Conservation (phyloP, 2,329 filamentous ascomycete species). For the Sclerotinia glacialis region DNA sequence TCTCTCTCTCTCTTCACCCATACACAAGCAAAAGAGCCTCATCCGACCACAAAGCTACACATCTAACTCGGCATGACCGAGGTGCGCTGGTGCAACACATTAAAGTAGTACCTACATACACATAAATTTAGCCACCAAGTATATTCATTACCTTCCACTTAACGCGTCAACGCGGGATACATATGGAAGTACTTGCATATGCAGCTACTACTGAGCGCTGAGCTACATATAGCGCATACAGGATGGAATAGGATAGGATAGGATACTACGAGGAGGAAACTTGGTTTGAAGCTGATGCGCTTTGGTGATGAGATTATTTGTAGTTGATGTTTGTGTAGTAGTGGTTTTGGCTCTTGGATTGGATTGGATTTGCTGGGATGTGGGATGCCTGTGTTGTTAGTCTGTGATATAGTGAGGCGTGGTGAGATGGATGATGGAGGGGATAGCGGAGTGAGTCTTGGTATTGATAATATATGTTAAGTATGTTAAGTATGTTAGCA, state of each 20-base stretch:
- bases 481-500: too few relatives aligned
- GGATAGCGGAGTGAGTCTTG: too few relatives aligned
- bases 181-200: conserved; percentile 3
- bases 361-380: too few relatives aligned
- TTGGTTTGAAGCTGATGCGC: conserved; percentile 2
- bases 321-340: neutral
- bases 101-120: neutral
- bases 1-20: neutral
- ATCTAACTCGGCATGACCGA: neutral
- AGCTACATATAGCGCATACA: neutral
- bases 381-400: neutral
- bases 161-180: conserved; percentile 5
- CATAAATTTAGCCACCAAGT: neutral
- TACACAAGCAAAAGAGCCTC: neutral
- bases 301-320: neutral
- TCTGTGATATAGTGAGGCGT: neutral
- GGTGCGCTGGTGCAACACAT: neutral
- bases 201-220: neutral
- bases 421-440: neutral
- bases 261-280: neutral
- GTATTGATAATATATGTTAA: too few relatives aligned
- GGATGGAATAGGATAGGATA: neutral
- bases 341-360: neutral
- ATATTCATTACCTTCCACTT: neutral
- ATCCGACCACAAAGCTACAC: neutral